Evolutionary conservation across 1,284 basidiomycete species (phyloP).

Genomic region (Moesziomyces antarcticus): DNA sequence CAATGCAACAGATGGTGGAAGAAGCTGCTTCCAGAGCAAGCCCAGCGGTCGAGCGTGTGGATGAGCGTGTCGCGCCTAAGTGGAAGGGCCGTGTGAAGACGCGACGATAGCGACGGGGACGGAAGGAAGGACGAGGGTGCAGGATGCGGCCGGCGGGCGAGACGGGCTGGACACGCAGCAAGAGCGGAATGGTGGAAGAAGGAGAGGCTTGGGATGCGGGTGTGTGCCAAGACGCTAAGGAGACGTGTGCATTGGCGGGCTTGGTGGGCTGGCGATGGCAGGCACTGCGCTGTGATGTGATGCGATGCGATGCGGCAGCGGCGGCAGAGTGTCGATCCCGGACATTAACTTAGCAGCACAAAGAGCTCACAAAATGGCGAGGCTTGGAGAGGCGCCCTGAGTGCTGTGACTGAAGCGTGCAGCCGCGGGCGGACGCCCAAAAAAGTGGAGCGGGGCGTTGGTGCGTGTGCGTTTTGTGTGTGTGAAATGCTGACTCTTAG

Average conservation of each 20-base stretch:
- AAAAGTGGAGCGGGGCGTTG: not conserved
- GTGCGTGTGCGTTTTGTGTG: not conserved
- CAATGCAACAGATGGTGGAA: no score
- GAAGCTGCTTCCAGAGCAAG: no score
- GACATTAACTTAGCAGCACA: constrained; percentile 9
- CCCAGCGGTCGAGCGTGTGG: not conserved
- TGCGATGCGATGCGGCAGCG: not conserved
- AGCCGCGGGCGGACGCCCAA: not conserved
- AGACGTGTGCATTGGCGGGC: not conserved
- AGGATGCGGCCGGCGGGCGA: not conserved
- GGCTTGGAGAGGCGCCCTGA: no score
- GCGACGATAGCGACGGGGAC: not conserved
- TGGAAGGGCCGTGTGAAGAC: not conserved
- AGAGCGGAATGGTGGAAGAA: not conserved
- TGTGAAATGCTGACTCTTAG: no score
- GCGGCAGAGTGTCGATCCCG: constrained; percentile 16
- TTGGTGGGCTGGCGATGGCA: not conserved
- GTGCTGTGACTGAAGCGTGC: constrained; percentile 1
- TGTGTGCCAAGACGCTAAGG: not conserved
- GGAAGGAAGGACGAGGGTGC: not conserved
- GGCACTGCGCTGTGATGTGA: not conserved
- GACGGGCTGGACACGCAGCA: not conserved
- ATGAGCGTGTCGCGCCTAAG: no score
- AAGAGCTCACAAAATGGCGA: not conserved
- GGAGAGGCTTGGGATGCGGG: not conserved